These are phyloP conservation scores for Zasmidium angulare DNA, from an alignment of 2,329 filamentous ascomycete genomes.

Conservation along the genomic window DNA sequence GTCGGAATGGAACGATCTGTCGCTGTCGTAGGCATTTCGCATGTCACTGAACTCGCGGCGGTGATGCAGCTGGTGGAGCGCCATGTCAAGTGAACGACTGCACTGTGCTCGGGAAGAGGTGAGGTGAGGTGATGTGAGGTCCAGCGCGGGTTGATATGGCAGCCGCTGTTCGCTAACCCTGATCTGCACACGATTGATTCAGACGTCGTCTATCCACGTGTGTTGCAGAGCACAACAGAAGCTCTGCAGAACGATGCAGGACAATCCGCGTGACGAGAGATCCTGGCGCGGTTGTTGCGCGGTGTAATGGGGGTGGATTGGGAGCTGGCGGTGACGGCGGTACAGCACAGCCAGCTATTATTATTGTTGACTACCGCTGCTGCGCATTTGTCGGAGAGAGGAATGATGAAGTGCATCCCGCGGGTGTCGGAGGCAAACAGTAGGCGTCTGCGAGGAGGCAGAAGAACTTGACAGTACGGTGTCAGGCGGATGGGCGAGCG, in stretches of 20 bases:
- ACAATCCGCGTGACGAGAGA: not conserved
- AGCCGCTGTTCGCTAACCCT: constrained; percentile 1
- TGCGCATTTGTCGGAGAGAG: not conserved
- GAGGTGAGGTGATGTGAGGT: constrained; percentile 5
- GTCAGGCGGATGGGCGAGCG: not conserved
- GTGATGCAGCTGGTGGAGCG: constrained; percentile 27
- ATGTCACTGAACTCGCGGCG: constrained; percentile 31
- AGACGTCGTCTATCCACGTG: constrained; percentile 15
- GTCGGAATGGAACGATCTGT: constrained; percentile 25
- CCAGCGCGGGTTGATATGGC: constrained; percentile 11
- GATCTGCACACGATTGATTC: constrained; percentile 4
- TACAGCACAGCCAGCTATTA: not conserved
- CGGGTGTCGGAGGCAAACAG: not conserved
- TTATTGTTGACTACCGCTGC: not conserved
- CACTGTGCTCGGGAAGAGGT: not conserved
- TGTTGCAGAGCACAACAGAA: constrained; percentile 17
- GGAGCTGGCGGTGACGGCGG: not conserved
- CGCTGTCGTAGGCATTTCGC: constrained; percentile 29
- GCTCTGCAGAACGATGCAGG: not conserved
- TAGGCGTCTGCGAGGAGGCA: not conserved
- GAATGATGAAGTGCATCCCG: not conserved
- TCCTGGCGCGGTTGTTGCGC: not conserved
- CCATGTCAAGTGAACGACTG: constrained; percentile 11
- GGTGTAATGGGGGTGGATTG: not conserved
- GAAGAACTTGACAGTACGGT: not conserved